Evolutionary conservation across 305 asterid genomes (phyloP).

Genomic region (Petunia hybrid): DNA sequence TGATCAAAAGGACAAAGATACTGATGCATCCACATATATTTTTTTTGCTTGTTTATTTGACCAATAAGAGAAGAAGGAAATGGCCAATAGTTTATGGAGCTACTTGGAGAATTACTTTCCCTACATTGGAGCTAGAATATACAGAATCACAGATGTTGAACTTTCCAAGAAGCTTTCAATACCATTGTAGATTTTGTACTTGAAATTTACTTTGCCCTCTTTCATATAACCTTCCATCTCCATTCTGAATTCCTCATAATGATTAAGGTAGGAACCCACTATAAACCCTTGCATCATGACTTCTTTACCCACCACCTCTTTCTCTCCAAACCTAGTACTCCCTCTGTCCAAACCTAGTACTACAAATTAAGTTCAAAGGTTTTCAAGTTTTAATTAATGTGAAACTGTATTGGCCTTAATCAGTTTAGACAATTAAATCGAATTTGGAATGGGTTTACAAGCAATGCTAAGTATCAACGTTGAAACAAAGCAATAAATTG

Average conservation of each 20-base stretch:
- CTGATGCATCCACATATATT: neutral
- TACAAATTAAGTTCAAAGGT: too few relatives aligned
- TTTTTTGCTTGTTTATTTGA: neutral
- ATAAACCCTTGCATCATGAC: constrained; percentile 24
- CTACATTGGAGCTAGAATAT: constrained; percentile 3
- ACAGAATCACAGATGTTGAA: neutral
- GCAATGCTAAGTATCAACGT: too few relatives aligned
- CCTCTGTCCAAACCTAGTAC: too few relatives aligned
- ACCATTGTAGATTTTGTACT: neutral
- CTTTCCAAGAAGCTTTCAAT: constrained; percentile 7
- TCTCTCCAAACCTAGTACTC: neutral
- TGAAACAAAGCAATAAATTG: too few relatives aligned
- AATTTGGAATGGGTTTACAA: too few relatives aligned
- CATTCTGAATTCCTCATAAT: neutral
- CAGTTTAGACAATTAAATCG: too few relatives aligned
- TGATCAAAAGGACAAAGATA: too few relatives aligned
- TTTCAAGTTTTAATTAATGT: too few relatives aligned
- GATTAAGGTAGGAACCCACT: neutral
- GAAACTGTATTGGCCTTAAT: too few relatives aligned
- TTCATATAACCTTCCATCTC: constrained; percentile 24
- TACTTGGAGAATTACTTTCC: constrained; percentile 23
- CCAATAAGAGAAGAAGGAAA: neutral
- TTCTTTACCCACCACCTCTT: constrained; percentile 23
- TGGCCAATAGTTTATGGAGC: neutral
- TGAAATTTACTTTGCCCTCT: constrained; percentile 18